A percentile compares a stretch with the other conserved stretches of the same genome.
Conservation (phyloP, 1,139 yeast species). For the Kurtzmaniella quercitrusa region DNA sequence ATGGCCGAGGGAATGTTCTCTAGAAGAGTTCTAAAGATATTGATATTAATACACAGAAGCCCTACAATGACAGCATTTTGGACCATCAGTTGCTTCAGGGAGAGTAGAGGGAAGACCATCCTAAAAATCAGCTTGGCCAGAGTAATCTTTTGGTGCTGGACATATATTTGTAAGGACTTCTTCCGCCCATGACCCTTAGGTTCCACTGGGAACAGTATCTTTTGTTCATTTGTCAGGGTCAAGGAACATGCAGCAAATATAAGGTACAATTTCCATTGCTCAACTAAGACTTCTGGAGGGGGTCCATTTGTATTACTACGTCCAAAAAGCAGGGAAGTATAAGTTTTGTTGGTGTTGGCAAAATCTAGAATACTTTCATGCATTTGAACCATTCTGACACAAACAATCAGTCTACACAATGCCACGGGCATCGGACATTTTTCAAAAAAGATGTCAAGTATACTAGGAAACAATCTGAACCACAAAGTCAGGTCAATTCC, state of each 20-base stretch:
- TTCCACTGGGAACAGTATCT: conserved; percentile 55
- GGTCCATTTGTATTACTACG: conserved; percentile 18
- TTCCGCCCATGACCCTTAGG: conserved; percentile 60
- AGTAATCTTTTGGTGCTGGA: conserved; percentile 87
- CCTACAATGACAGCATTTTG: conserved; percentile 87
- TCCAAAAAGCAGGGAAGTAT: conserved; percentile 37
- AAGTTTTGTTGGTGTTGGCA: conserved; percentile 48
- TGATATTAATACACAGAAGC: conserved; percentile 82
- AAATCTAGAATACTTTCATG: conserved; percentile 72
- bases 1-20: conserved; percentile 71
- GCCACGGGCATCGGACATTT: conserved; percentile 93
- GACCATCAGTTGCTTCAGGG: conserved; percentile 65
- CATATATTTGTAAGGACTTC: conserved; percentile 69
- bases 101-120: conserved; percentile 79
- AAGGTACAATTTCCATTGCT: conserved; percentile 85
- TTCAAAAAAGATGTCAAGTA: conserved; percentile 69
- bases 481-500: conserved; percentile 95
- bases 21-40: conserved; percentile 76
- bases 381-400: conserved; percentile 83
- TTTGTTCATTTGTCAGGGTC: conserved; percentile 86
- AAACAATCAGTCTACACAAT: conserved; percentile 85
- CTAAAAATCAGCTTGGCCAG: conserved; percentile 88
- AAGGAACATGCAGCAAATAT: conserved; percentile 90
- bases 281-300: conserved; percentile 72
- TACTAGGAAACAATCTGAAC: conserved; percentile 81